These are phyloP conservation scores for Tephrocybe sp. DNA, from an alignment of 768 basidiomycete genomes.

Conservation along the genomic window DNA sequence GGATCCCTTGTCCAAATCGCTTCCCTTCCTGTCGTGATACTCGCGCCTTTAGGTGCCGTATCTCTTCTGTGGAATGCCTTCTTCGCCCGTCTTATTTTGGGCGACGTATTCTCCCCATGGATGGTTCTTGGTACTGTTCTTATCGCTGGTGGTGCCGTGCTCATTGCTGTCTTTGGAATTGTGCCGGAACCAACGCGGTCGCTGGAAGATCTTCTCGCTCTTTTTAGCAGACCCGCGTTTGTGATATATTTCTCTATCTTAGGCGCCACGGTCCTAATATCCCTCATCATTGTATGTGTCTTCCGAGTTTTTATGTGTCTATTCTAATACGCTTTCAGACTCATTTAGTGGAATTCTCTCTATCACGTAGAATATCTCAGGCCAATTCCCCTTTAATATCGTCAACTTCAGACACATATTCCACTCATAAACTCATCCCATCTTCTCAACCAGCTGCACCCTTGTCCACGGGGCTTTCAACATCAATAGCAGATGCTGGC, in stretches of 20 bases:
- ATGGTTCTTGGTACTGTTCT: slow-evolving; percentile 86
- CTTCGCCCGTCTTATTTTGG: slow-evolving; percentile 81
- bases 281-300: slow-evolving; percentile 60
- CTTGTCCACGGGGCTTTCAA: slow-evolving; percentile 34
- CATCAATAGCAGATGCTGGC: slow-evolving; percentile 28
- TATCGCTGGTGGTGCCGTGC: slow-evolving; percentile 85
- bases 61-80: slow-evolving; percentile 94
- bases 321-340: slow-evolving; percentile 45
- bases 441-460: slow-evolving; percentile 31
- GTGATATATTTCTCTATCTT: slow-evolving; percentile 79
- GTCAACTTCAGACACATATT: slow-evolving; percentile 30
- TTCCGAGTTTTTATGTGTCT: background rate
- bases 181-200: slow-evolving; percentile 87
- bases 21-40: slow-evolving; percentile 90
- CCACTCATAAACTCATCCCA: slow-evolving; percentile 34
- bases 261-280: slow-evolving; percentile 55
- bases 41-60: slow-evolving; percentile 91
- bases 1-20: slow-evolving; percentile 92
- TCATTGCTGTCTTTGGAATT: slow-evolving; percentile 91
- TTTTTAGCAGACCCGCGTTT: slow-evolving; percentile 78
- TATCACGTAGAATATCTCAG: slow-evolving; percentile 38
- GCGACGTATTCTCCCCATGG: slow-evolving; percentile 82
- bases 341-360: slow-evolving; percentile 68
- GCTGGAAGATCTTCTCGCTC: slow-evolving; percentile 76
- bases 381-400: slow-evolving; percentile 18